Base-by-base conservation (phyloP, 2,329 filamentous ascomycete genomes). In the Chrysoporthe austroafricana region DNA sequence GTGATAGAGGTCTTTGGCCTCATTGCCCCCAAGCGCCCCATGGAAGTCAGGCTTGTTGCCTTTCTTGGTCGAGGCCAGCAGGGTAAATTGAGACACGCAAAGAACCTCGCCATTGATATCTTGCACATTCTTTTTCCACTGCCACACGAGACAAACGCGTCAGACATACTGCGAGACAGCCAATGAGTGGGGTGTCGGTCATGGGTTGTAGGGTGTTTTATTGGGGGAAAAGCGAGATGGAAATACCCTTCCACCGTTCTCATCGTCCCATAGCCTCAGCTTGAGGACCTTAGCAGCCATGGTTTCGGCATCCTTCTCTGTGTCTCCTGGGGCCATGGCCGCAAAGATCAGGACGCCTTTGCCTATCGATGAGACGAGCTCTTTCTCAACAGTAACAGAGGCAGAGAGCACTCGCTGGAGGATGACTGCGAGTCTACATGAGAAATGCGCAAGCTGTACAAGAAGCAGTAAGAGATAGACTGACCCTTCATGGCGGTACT, bases 61-160 rank as follows among this genome's bases (percentile, higher is more conserved):
- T 79, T 98, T 98, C 76, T 94, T 97, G n/a, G 94, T 94, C 58
- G 90, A 91, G 59, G 94, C 96, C 62, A 97, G 86, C 11, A 99
- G 86, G 2, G 96, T 99, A 77, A 99, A 99, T 80, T 99, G 96
- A 16, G 96, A 98, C 58, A 99, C 95, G 78, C 95, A 98, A n/a
- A 99, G 88, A 36, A 99, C 86, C 77, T 98, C 96, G 62, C 96
- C 96, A 57, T 87, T 84, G 69, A 98, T 94, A 70, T 99, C 96
- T 73, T 90, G 85, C 9, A 99, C 94, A 72, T 85, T 96, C 74
- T 86, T 88, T 80, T 97, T 98, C 96, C 96, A 99, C 89, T 97
- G 72, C 50, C 62, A 32, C 5, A 57, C 13, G 50, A 68, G 72
- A 72, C 62, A 74, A 21, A 42, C 54, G 26, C 18, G 58, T 69